Base-by-base conservation (phyloP, 202 grass and related monocot genomes). In the Alloteropsis angusta region DNA sequence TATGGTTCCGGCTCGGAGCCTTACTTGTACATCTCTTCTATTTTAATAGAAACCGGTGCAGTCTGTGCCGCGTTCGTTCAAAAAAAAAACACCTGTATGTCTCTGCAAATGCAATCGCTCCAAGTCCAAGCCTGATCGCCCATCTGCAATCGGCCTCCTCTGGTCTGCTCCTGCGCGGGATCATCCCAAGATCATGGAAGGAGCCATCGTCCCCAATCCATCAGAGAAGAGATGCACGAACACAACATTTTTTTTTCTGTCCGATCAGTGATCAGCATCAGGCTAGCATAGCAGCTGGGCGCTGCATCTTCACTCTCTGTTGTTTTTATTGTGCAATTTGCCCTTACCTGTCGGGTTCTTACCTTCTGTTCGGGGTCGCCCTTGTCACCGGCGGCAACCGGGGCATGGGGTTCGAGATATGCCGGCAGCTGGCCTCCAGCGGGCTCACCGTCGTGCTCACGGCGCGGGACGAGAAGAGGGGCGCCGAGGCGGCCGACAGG, bases 361-460 rank as follows among this genome's bases (percentile, higher is more conserved):
- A 59, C 4, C 16, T 61, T 68, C 5, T 9, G 21, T 3, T 62
- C 75, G 83, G 59, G 37, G 59, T 55, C 62, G 58, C 70, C 25
- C n/a, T 77, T 7, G 74, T 77, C 59, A 64, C 74, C 26, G 74
- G 74, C 11, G 74, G 74, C 6, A 77, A 77, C 74, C 43, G 74
- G 10, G 74, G 59, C 19, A 77, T 77, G 74, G 58, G 74, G 28
- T 77, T 77, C 59, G 74, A 77, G 74, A 77, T 64, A 16, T 64
- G 74, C 58, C 74, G 74, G 74, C 74, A 77, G 58, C 74, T 77
- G 18, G 74, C 74, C 28, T 77, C 74, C 43, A 11, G 30, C 74
- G 74, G 74, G 18, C 58, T 77, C 59, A 9, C 74, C 59, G 74
- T 77, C 43, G 58, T 77, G 59, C 59, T 77, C 18, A 77, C 74